These are phyloP conservation scores for Gnaphalium uliginosum DNA, from an alignment of 129 eudicot species.

Conservation along the genomic window DNA sequence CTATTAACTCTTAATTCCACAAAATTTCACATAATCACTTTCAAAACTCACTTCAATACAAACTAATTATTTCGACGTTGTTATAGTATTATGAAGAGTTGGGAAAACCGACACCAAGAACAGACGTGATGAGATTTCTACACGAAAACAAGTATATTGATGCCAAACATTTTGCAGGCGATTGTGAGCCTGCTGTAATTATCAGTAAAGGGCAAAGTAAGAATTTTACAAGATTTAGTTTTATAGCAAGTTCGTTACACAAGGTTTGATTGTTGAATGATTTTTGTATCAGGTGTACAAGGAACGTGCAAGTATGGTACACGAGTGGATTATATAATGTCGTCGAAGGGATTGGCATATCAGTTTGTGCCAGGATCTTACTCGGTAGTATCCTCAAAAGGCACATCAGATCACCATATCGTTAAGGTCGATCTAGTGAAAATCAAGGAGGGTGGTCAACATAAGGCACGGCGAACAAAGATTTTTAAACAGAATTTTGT, in stretches of 20 bases:
- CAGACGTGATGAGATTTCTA: conserved; percentile 64
- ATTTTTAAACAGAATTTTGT: conserved; percentile 42
- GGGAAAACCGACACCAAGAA: conserved; percentile 93
- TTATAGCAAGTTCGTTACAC: neutral
- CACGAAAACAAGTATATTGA: conserved; percentile 58
- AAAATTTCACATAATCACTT: neutral
- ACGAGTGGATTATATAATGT: conserved; percentile 76
- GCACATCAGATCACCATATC: conserved; percentile 94
- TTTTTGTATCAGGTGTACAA: conserved; percentile 60
- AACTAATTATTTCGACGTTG: neutral
- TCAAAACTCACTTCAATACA: neutral
- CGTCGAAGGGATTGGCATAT: conserved; percentile 50
- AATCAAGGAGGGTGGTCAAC: conserved; percentile 23
- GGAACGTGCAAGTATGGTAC: conserved; percentile 98
- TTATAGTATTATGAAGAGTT: conserved; percentile 75
- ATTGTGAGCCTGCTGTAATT: conserved; percentile 85
- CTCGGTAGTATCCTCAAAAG: conserved; percentile 83
- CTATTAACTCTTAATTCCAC: too few relatives aligned
- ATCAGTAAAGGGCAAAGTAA: conserved; percentile 96
- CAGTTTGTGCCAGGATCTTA: conserved; percentile 78
- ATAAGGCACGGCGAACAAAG: conserved; percentile 23
- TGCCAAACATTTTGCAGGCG: conserved; percentile 75
- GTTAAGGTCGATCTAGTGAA: conserved; percentile 71
- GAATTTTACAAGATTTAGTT: neutral
- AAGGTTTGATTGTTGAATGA: neutral